Percentiles rank a stretch among this genome's conserved stretches.
phyloP scores from a whole-genome alignment of 2,329 filamentous ascomycete genomes.

The Hymenotorrendiella dingleyae region DNA sequence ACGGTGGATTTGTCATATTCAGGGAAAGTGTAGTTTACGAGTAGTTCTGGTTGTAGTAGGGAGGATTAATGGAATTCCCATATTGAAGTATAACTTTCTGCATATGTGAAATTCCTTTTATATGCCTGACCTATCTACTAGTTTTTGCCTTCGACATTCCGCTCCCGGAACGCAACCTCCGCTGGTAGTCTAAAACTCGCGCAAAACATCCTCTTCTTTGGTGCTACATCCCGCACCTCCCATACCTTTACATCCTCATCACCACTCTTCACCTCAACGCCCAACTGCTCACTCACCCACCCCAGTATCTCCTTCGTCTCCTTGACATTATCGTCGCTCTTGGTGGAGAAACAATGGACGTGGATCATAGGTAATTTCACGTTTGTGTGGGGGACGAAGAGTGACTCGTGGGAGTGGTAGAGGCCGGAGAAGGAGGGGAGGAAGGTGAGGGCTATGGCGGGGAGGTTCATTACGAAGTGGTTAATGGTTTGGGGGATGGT shows the following conservation, averaged over 20 bases:
- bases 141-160: no score
- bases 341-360: slow-evolving; percentile 88
- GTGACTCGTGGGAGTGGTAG: slow-evolving; percentile 63
- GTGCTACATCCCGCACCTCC: slow-evolving; percentile 81
- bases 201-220: slow-evolving; percentile 95
- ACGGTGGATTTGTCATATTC: no score
- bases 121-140: no score
- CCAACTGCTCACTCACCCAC: slow-evolving; percentile 49
- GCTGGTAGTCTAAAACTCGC: slow-evolving; percentile 81
- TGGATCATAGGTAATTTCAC: slow-evolving; percentile 74
- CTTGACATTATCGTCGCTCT: slow-evolving; percentile 67
- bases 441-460: slow-evolving; percentile 82
- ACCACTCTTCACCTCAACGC: slow-evolving; percentile 36
- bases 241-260: slow-evolving; percentile 49
- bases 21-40: no score
- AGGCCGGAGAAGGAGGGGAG: slow-evolving; percentile 69
- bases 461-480: slow-evolving; percentile 99
- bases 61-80: no score
- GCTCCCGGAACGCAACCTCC: slow-evolving; percentile 66
- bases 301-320: slow-evolving; percentile 57
- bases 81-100: no score
- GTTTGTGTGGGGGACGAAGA: slow-evolving; percentile 56
- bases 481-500: slow-evolving; percentile 68
- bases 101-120: no score
- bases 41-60: no score